Evolutionary conservation across 495 filamentous ascomycete genomes (phyloP).

Genomic region (Penicillium lividum): DNA sequence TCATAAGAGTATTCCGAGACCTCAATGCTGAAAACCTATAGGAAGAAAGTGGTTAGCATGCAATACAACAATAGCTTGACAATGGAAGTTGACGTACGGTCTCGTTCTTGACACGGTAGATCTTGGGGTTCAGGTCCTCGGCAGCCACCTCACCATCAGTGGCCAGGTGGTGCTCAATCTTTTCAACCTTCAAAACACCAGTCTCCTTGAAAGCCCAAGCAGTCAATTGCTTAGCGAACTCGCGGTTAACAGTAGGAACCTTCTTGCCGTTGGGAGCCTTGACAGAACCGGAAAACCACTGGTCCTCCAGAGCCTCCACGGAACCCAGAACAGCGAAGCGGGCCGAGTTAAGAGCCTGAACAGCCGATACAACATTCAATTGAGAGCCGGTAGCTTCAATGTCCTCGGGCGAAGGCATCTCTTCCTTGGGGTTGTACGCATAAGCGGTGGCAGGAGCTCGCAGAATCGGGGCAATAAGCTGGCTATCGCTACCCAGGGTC

Average conservation of each 20-base stretch:
- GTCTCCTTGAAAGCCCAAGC: slow-evolving; percentile 93
- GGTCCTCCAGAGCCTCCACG: slow-evolving; percentile 80
- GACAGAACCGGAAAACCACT: slow-evolving; percentile 86
- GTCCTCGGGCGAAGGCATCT: slow-evolving; percentile 69
- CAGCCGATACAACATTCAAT: slow-evolving; percentile 73
- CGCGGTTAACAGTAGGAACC: slow-evolving; percentile 70
- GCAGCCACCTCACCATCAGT: slow-evolving; percentile 39
- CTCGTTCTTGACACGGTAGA: slow-evolving; percentile 96
- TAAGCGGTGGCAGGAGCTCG: slow-evolving; percentile 82
- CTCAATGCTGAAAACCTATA: slow-evolving; percentile 81
- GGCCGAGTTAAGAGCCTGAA: slow-evolving; percentile 92
- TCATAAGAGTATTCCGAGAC: slow-evolving; percentile 78
- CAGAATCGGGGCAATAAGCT: slow-evolving; percentile 77
- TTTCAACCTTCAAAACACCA: slow-evolving; percentile 83
- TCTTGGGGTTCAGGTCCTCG: slow-evolving; percentile 70
- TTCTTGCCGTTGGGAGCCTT: slow-evolving; percentile 59
- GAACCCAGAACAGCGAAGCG: slow-evolving; percentile 86
- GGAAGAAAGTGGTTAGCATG: slow-evolving; percentile 25
- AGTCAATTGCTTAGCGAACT: slow-evolving; percentile 80
- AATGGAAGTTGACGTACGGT: slow-evolving; percentile 63
- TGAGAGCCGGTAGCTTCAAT: slow-evolving; percentile 82
- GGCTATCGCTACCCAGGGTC: slow-evolving; percentile 70
- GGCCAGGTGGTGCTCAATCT: slow-evolving; percentile 75
- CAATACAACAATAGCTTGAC: slow-evolving; percentile 4
- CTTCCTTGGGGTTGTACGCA: slow-evolving; percentile 92